phyloP scores from a whole-genome alignment of 345 rosid genomes.

The Hypericum androsaemum region DNA sequence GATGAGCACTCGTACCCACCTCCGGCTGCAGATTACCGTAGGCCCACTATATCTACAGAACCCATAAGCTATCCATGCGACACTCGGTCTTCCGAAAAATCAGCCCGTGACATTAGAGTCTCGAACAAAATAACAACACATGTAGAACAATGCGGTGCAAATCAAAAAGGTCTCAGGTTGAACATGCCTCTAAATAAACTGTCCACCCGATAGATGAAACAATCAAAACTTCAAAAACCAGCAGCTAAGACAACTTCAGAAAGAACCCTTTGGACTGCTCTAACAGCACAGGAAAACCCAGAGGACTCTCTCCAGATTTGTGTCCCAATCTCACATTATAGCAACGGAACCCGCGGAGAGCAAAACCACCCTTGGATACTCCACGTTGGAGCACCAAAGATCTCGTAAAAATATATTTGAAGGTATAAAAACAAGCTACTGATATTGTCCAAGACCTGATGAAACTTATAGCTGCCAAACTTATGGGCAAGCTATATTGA shows the following conservation, averaged over 20 bases:
- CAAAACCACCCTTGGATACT: conserved; percentile 23
- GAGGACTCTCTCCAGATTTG: conserved; percentile 13
- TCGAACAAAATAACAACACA: too few relatives aligned
- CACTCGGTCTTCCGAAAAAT: too few relatives aligned
- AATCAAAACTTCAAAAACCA: conserved; percentile 8
- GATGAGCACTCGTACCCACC: too few relatives aligned
- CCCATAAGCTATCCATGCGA: too few relatives aligned
- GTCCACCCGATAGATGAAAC: background rate
- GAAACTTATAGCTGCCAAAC: conserved; percentile 2
- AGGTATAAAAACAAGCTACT: background rate
- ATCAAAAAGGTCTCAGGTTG: too few relatives aligned
- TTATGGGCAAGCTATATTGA: conserved; percentile 4
- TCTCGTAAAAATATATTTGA: background rate
- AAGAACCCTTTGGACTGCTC: conserved; percentile 49
- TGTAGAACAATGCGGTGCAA: too few relatives aligned
- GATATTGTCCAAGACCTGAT: background rate
- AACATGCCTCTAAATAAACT: too few relatives aligned
- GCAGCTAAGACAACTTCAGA: background rate
- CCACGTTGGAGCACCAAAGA: conserved; percentile 14
- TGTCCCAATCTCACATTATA: conserved; percentile 1
- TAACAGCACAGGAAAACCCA: conserved; percentile 55
- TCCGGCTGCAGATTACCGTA: too few relatives aligned
- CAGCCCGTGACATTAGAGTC: too few relatives aligned
- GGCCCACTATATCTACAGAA: too few relatives aligned
- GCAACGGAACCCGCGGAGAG: conserved; percentile 7